These are phyloP conservation scores for Eucalyptus pauciflora DNA, from an alignment of 345 rosid species.

Conservation along the genomic window DNA sequence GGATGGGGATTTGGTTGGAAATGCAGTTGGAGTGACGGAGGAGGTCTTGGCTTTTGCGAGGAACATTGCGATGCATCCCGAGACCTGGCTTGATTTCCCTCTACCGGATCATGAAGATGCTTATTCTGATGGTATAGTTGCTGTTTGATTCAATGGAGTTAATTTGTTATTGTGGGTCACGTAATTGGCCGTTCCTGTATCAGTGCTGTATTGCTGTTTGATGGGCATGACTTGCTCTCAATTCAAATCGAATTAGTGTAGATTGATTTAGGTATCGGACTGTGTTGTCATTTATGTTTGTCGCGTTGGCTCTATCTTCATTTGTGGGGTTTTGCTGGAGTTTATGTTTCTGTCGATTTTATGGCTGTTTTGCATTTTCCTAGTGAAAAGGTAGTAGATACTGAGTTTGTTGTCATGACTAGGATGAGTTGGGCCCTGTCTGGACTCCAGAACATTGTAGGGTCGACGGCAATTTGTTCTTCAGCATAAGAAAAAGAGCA, in stretches of 20 bases:
- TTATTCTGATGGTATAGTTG: conserved; percentile 53
- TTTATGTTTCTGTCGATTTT: not conserved
- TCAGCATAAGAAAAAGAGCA: not conserved
- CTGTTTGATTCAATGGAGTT: not conserved
- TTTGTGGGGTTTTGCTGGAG: not conserved
- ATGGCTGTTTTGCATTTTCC: not conserved
- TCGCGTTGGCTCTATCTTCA: not conserved
- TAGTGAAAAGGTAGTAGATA: not conserved
- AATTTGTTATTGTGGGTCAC: not conserved
- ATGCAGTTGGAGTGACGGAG: conserved; percentile 66
- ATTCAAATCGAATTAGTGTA: not conserved
- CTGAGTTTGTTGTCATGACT: not conserved
- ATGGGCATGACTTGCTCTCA: not conserved
- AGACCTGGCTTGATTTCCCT: conserved; percentile 94
- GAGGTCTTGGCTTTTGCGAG: conserved; percentile 74
- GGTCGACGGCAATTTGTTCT: not conserved
- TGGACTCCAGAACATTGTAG: not conserved
- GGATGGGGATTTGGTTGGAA: conserved; percentile 30
- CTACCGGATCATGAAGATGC: conserved; percentile 47
- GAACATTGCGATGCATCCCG: conserved; percentile 86
- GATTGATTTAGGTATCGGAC: not conserved
- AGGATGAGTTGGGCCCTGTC: not conserved
- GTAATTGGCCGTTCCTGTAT: not conserved
- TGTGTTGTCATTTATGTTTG: not conserved
- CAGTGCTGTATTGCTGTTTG: not conserved